Percentiles rank a stretch among this genome's conserved stretches.
Evolutionary conservation across 345 rosid genomes (phyloP).

Genomic region (Mercurialis annua): DNA sequence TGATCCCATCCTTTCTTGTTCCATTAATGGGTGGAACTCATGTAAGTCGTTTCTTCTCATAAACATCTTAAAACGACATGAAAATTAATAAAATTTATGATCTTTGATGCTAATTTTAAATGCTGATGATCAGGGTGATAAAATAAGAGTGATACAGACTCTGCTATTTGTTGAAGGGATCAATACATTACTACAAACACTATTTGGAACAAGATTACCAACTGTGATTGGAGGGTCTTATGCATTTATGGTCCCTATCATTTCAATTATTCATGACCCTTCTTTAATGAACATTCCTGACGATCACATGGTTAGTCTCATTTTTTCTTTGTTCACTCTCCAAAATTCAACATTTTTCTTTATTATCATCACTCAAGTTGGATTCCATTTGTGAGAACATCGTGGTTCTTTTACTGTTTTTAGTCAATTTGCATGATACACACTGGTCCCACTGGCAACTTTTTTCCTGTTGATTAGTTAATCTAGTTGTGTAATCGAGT

Average conservation of each 20-base stretch:
- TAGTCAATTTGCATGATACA: constrained; percentile 35
- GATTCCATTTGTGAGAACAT: constrained; percentile 15
- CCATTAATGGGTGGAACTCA: constrained; percentile 93
- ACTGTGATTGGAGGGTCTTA: constrained; percentile 96
- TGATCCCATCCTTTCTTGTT: constrained; percentile 98
- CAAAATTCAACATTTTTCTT: constrained; percentile 18
- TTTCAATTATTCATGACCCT: constrained; percentile 86
- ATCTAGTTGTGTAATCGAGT: too few species aligned
- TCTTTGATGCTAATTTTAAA: constrained; percentile 8
- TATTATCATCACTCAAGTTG: constrained; percentile 12
- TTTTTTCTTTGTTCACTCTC: constrained; percentile 10
- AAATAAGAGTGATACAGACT: constrained; percentile 93
- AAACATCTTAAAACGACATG: too few species aligned
- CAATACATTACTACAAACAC: constrained; percentile 84
- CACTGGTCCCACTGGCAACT: constrained; percentile 10
- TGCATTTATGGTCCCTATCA: constrained; percentile 94
- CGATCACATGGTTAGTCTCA: constrained; percentile 58
- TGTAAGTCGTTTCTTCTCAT: constrained; percentile 43
- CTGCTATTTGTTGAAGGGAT: constrained; percentile 86
- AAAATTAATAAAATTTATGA: too few species aligned
- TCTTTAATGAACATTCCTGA: constrained; percentile 69
- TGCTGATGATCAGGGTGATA: constrained; percentile 65
- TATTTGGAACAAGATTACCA: constrained; percentile 91
- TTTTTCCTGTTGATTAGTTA: constrained; percentile 1
- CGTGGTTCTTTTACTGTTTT: constrained; percentile 11